Evolutionary conservation across 23 red algal genomes (phyloP), one percentile per base, ranked within the genome.

Genomic region (Chondrus crispus): DNA sequence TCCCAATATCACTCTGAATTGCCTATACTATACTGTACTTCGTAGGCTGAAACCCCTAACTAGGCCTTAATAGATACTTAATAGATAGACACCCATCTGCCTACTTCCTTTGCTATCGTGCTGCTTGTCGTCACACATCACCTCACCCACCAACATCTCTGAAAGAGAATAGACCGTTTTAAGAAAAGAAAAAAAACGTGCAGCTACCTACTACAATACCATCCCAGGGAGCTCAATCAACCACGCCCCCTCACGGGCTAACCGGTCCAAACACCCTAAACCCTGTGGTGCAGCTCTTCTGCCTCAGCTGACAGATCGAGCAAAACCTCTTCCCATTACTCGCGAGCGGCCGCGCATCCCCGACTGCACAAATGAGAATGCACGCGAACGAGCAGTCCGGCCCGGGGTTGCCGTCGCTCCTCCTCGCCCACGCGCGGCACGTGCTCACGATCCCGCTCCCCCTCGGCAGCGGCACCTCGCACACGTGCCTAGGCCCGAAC

Each of bases 311-410:
- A 51, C 84, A 88, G 43, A 88, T 28, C 12, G 28, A 64, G 39
- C 84, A 88, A 62, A 71, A 88, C 46, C 11, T 68, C 10, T 55
- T n/a, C 19, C 84, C 84, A 70, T 74, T 70, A 38, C 64, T 74
- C 38, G 41, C 84, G 20, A 88, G 11, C 5, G 84, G 84, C 10
- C 26, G 26, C 10, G 10, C 13, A 18, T 71, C 43, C 12, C 55
- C 33, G 47, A 47, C 30, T 32, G 29, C 49, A 58, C 84, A 88
- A 46, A 72, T 54, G 42, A 30, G 37, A 39, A 64, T n/a, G 39
- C 84, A 88, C 19, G 33, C n/a, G 18, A 88, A 71, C 14, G 48
- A 24, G 68, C 84, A 88, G 29, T 88, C 64, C 20, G 84, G 84
- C 45, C 58, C 52, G 16, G 42, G 58, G 58, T 55, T 55, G 36